Evolutionary conservation across 441 rosid genomes (phyloP).

Genomic region (Euphorbia celastroides): DNA sequence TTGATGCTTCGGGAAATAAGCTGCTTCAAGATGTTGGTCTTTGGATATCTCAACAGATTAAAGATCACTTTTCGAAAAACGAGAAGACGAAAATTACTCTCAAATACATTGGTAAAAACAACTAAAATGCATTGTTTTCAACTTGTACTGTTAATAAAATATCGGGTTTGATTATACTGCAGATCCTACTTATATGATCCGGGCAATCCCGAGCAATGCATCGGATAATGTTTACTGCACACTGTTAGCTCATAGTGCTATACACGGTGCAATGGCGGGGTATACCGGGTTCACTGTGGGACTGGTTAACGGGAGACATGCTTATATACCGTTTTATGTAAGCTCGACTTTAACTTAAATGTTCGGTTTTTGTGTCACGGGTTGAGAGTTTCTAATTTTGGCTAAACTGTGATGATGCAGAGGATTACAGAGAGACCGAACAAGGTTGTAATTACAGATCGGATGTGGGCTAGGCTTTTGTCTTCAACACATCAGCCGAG

Average conservation of each 20-base stretch:
- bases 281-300: slow-evolving; percentile 79
- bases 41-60: slow-evolving; percentile 62
- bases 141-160: not conserved
- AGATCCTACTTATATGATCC: slow-evolving; percentile 85
- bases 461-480: slow-evolving; percentile 86
- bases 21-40: slow-evolving; percentile 61
- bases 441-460: slow-evolving; percentile 67
- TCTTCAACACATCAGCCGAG: slow-evolving; percentile 73
- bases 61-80: slow-evolving; percentile 51
- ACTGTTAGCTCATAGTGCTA: slow-evolving; percentile 72
- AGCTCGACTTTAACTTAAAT: slow-evolving; percentile 17
- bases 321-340: slow-evolving; percentile 70
- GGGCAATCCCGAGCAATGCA: slow-evolving; percentile 74
- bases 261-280: slow-evolving; percentile 93
- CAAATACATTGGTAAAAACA: slow-evolving; percentile 56
- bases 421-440: slow-evolving; percentile 53
- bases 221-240: slow-evolving; percentile 78
- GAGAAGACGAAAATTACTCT: slow-evolving; percentile 56
- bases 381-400: not conserved
- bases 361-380: not conserved
- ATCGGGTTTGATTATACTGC: not conserved
- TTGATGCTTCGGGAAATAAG: slow-evolving; percentile 76
- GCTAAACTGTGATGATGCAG: slow-evolving; percentile 24
- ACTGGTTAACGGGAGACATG: slow-evolving; percentile 70
- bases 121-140: not conserved